Evolutionary conservation across 2,329 filamentous ascomycete species (phyloP).

Genomic region (Fusarium sp.): DNA sequence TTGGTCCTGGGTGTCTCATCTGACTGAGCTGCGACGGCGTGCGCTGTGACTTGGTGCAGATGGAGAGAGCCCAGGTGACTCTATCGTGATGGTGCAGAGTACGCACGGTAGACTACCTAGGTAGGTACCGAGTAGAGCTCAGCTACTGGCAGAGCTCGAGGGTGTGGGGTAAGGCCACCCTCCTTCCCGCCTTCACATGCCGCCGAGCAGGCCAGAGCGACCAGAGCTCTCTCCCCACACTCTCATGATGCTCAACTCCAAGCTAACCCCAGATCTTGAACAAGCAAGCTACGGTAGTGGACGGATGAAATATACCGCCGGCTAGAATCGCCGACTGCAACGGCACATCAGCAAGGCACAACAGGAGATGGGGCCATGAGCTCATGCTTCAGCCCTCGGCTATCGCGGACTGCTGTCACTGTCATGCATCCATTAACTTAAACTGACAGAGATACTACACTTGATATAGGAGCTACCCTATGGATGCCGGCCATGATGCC

Average conservation of each 20-base stretch:
- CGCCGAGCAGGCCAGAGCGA: neutral
- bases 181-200: constrained; percentile 13
- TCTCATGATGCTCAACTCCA: constrained; percentile 15
- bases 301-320: constrained; percentile 31
- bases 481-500: neutral
- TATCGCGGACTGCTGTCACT: neutral
- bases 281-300: constrained; percentile 25
- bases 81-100: neutral
- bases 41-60: neutral
- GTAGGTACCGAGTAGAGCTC: too few species aligned
- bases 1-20: neutral
- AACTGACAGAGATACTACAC: neutral
- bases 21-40: neutral
- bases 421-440: neutral
- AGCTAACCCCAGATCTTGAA: constrained; percentile 9
- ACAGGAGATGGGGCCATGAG: neutral
- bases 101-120: neutral
- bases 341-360: constrained; percentile 4
- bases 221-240: constrained; percentile 4
- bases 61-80: constrained; percentile 3
- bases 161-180: constrained; percentile 8
- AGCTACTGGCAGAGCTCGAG: neutral
- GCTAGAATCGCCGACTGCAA: constrained; percentile 35
- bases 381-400: neutral
- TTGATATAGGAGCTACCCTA: constrained; percentile 1